Conservation (phyloP, 2,329 filamentous ascomycete genomes). For the Aspergillus texensis region DNA sequence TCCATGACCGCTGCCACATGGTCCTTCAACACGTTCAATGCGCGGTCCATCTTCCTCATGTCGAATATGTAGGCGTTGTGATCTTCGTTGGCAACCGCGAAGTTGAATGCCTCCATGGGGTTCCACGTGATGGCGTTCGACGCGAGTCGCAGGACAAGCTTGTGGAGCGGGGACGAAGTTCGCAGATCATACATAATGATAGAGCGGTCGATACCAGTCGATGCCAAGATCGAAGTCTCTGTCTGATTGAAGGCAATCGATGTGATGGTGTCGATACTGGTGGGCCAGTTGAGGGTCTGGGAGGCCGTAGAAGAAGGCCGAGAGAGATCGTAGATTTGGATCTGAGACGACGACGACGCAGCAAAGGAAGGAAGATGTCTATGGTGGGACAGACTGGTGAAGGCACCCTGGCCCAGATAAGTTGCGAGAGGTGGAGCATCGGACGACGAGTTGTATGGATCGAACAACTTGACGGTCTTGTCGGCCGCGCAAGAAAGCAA, state of each 20-base stretch:
- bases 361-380: slow-evolving; percentile 78
- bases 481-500: slow-evolving; percentile 86
- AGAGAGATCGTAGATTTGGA: slow-evolving; percentile 82
- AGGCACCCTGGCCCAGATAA: slow-evolving; percentile 81
- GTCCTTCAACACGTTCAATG: slow-evolving; percentile 86
- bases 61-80: slow-evolving; percentile 94
- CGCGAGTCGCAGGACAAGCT: slow-evolving; percentile 78
- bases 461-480: slow-evolving; percentile 84
- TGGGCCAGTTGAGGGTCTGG: slow-evolving; percentile 85
- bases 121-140: slow-evolving; percentile 89
- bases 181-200: slow-evolving; percentile 91
- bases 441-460: slow-evolving; percentile 75
- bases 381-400: slow-evolving; percentile 83
- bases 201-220: slow-evolving; percentile 80
- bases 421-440: slow-evolving; percentile 75
- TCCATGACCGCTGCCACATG: slow-evolving; percentile 95
- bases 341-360: slow-evolving; percentile 70
- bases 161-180: slow-evolving; percentile 79
- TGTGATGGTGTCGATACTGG: slow-evolving; percentile 85
- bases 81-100: slow-evolving; percentile 91
- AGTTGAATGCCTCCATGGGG: slow-evolving; percentile 95
- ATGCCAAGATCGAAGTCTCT: slow-evolving; percentile 88
- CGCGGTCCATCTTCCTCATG: slow-evolving; percentile 85
- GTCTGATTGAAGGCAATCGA: slow-evolving; percentile 88
- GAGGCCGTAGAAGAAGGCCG: slow-evolving; percentile 75